phyloP scores from a whole-genome alignment of 1,284 basidiomycete species.

The Ganoderma boninense region DNA sequence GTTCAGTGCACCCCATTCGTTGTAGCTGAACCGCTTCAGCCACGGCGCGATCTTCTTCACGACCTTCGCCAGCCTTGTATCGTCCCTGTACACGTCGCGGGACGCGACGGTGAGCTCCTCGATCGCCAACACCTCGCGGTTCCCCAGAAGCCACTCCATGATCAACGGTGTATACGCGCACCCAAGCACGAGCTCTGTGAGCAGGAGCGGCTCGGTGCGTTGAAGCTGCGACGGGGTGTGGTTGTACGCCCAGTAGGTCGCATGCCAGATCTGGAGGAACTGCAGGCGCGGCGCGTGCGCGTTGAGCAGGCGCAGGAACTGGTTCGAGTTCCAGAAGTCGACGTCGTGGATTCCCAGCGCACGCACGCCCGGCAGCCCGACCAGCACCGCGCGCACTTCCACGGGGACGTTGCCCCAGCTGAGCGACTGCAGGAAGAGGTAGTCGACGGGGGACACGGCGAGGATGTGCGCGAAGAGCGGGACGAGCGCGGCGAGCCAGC shows the following conservation, averaged over 20 bases:
- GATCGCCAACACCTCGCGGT: conserved; percentile 12
- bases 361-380: conserved; percentile 9
- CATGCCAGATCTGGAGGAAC: conserved; percentile 11
- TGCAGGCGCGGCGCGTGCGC: conserved; percentile 14
- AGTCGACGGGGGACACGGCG: conserved; percentile 11
- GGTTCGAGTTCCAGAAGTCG: conserved; percentile 25
- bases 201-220: conserved; percentile 16
- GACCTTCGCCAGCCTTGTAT: conserved; percentile 16
- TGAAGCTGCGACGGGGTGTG: conserved; percentile 15
- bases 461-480: conserved; percentile 7
- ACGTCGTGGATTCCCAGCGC: conserved; percentile 13
- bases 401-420: conserved; percentile 16
- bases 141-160: conserved; percentile 19
- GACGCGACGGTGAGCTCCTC: conserved; percentile 15
- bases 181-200: conserved; percentile 15
- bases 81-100: conserved; percentile 18
- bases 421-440: conserved; percentile 16
- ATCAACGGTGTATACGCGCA: conserved; percentile 19
- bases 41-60: conserved; percentile 18
- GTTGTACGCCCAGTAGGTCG: conserved; percentile 7
- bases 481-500: conserved; percentile 10
- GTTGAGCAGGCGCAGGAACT: conserved; percentile 21
- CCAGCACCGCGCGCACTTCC: conserved; percentile 7
- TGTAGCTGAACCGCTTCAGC: conserved; percentile 15
- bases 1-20: not conserved